These are phyloP conservation scores for Aspergillus quadricinctus DNA, from an alignment of 2,329 filamentous ascomycete genomes.

Conservation along the genomic window DNA sequence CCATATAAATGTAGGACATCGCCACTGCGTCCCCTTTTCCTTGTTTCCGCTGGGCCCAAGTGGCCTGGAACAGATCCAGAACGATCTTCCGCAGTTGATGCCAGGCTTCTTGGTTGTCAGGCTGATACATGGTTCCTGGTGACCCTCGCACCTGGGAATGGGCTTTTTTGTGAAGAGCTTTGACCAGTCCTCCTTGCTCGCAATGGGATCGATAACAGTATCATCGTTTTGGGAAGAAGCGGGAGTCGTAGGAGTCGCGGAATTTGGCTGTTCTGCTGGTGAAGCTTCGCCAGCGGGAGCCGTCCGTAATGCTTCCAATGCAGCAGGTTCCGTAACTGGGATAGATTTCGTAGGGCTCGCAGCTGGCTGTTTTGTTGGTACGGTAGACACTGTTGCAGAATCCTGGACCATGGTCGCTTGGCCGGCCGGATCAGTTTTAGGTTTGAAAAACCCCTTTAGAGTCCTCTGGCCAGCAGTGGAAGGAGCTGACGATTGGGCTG, in stretches of 20 bases:
- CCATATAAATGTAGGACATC: constrained; percentile 80
- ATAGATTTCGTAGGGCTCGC: background rate
- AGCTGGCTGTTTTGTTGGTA: background rate
- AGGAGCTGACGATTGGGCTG: constrained; percentile 12
- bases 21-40: constrained; percentile 79
- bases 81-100: constrained; percentile 66
- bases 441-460: constrained; percentile 75
- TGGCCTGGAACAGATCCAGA: constrained; percentile 70
- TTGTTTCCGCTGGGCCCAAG: constrained; percentile 81
- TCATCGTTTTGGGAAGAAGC: constrained; percentile 34
- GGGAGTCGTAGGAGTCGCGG: constrained; percentile 6
- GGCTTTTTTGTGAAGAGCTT: constrained; percentile 73
- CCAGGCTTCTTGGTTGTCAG: constrained; percentile 85
- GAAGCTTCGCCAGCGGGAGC: background rate
- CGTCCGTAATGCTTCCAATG: background rate
- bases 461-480: constrained; percentile 54
- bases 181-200: constrained; percentile 77
- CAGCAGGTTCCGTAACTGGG: background rate
- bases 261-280: background rate
- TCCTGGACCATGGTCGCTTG: background rate
- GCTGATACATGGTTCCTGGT: constrained; percentile 80
- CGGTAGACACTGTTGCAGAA: background rate
- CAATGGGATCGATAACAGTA: constrained; percentile 62
- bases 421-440: constrained; percentile 41
- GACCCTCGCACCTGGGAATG: constrained; percentile 73